phyloP scores from a whole-genome alignment of 192 early-diverging fungal genomes.

The Coemansia sp. region DNA sequence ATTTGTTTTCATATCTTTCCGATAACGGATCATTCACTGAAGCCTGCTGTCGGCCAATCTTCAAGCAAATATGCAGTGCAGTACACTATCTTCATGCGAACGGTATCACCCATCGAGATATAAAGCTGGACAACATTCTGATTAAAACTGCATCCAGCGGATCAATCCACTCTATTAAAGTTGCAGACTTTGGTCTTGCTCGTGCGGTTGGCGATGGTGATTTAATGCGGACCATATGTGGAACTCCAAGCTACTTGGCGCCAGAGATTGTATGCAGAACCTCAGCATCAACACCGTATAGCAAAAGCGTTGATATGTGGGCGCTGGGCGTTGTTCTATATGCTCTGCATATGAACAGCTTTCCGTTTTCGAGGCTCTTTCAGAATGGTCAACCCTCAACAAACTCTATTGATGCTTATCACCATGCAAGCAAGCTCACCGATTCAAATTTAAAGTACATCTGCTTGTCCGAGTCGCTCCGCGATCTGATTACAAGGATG shows the following conservation, averaged over 20 bases:
- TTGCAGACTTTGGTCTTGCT: conserved; percentile 73
- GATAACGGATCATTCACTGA: conserved; percentile 44
- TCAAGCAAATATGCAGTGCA: conserved; percentile 50
- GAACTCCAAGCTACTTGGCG: conserved; percentile 60
- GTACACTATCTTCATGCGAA: conserved; percentile 78
- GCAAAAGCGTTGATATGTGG: conserved; percentile 54
- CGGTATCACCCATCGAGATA: conserved; percentile 91
- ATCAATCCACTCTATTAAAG: conserved; percentile 31
- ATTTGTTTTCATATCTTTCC: conserved; percentile 47
- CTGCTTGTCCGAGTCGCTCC: conserved; percentile 24
- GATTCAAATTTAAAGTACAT: conserved; percentile 22
- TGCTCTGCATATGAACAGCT: conserved; percentile 44
- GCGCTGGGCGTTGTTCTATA: conserved; percentile 54
- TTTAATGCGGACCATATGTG: conserved; percentile 57
- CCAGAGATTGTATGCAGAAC: conserved; percentile 54
- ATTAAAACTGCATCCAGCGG: conserved; percentile 26
- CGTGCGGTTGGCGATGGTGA: conserved; percentile 47
- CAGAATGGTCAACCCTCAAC: conserved; percentile 12
- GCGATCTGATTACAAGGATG: conserved; percentile 31
- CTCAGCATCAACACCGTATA: conserved; percentile 38
- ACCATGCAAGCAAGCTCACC: conserved; percentile 22
- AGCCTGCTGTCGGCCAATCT: conserved; percentile 39
- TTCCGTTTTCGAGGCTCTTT: conserved; percentile 40
- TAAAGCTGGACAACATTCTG: conserved; percentile 83
- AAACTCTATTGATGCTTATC: conserved; percentile 28